Evolutionary conservation across 1,284 basidiomycete genomes (phyloP), one percentile per base, ranked within the genome.

Genomic region (Trametes hirsuta): DNA sequence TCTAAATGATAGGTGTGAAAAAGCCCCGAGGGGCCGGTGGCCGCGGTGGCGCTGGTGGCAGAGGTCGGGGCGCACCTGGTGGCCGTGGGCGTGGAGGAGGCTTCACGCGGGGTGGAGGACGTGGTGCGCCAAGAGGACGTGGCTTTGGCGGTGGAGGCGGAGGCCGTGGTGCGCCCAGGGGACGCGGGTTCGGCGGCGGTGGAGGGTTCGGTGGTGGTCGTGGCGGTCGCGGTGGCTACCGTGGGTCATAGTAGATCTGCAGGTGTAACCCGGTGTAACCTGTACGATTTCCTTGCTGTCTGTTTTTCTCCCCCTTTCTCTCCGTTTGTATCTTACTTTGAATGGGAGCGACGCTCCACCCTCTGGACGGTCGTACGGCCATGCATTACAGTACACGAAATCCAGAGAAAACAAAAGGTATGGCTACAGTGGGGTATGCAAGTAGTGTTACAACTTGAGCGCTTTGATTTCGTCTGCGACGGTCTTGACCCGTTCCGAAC

Each of bases 391-490:
- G 30, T 55, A 47, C 47, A 56, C 40, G 12, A 50, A 12, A 4
- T 49, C 40, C 50, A 53, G 36, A 22, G 12, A n/a, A 37, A 35
- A 34, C 40, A 39, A 48, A 48, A 59, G 44, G 51, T 66, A 66
- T 40, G 61, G 55, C 62, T 66, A 63, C 64, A 66, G 25, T 36
- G 14, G 55, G 64, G 55, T 58, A 61, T 62, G 45, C 12, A 11
- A 11, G n/a, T 47, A 35, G 56, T 58, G 18, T 76, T 68, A 86
- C 36, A 72, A 61, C 65, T 79, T 83, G 59, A 84, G 59, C 12
- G 75, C 69, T 52, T 80, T 84, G 35, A 85, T 72, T 63, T 86
- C 82, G 47, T 69, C 69, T 12, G 76, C 74, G 15, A 79, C 80
- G 24, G 66, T 68, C 64, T 74, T 77, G 6, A 81, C 71, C 54